Base-by-base conservation (phyloP, 2,329 filamentous ascomycete species). In the Aureobasidium sp. region DNA sequence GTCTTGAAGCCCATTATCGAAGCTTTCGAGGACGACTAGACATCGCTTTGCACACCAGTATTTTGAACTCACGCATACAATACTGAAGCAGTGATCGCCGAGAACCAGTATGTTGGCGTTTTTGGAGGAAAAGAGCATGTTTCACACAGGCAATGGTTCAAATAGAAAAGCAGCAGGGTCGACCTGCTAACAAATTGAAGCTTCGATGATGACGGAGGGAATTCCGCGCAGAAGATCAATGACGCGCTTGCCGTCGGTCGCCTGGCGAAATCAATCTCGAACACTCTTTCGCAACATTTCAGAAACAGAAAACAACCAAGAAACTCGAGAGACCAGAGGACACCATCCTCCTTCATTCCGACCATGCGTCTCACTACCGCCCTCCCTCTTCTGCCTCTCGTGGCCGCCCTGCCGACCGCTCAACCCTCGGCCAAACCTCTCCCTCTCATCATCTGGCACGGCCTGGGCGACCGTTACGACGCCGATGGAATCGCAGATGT, bases 381-480 rank as follows among this genome's bases (percentile, higher is more conserved):
- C 30, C 47, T 61, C 3, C 58, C 58, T 5, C 47, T 53, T 3
- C n/a, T 61, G 8, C 41, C 58, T 3, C 48, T 61, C 29, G 37
- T 14, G 7, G 48, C 47, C 16, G 58, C 58, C 21, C 39, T 61
- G 4, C 47, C 58, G 1, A 51, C 58, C 37, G 14, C 58, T 16
- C 34, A 36, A 49, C 63, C 67, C 60, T 64, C 72, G 32, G 62
- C 66, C 48, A 68, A 67, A 9, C 91, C 90, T 3, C 82, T 97
- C 34, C 94, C 94, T 0, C 81, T 99, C 39, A 82, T 99, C 63
- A 89, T 99, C 76, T 99, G 94, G 94, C 94, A 99, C 75, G 94
- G 85, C 62, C 77, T 87, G n/a, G 84, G 84, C 68, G 90, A 94
- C 75, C 83, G 86, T 73, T 95, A 86, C 77, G 82, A 85, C 58